These are phyloP conservation scores for Saccharomycopsis schoenii DNA, from an alignment of 805 yeast species.

Conservation along the genomic window DNA sequence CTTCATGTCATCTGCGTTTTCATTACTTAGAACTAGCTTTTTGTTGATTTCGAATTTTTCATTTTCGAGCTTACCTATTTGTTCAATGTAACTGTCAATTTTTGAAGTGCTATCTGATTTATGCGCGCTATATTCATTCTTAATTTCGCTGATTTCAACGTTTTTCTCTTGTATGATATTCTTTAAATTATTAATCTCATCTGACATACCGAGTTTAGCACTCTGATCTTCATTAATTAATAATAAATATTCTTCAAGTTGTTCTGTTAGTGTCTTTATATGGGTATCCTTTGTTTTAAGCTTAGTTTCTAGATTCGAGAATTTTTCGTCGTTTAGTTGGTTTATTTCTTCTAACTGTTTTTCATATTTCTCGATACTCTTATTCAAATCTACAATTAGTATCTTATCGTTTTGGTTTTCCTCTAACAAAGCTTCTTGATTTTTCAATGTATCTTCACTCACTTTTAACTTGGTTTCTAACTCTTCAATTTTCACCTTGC, in stretches of 20 bases:
- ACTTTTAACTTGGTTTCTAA: conserved; percentile 25
- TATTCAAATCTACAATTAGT: background rate
- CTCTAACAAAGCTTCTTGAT: background rate
- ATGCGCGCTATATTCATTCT: background rate
- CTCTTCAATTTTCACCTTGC: conserved; percentile 22
- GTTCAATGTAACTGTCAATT: background rate
- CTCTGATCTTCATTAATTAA: conserved; percentile 8
- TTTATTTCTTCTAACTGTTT: conserved; percentile 16
- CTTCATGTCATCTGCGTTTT: background rate
- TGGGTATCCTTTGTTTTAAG: conserved; percentile 23
- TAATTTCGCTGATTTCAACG: conserved; percentile 16
- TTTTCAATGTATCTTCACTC: background rate
- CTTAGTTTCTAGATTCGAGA: conserved; percentile 22
- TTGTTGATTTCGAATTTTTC: background rate
- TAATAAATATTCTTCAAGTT: conserved; percentile 30
- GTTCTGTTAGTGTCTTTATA: conserved; percentile 29
- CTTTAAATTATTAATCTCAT: conserved; percentile 5
- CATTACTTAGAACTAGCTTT: background rate
- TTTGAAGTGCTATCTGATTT: background rate
- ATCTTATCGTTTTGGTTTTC: background rate
- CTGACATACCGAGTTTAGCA: background rate
- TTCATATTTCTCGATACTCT: conserved; percentile 13
- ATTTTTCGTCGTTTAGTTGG: conserved; percentile 19
- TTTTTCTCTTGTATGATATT: conserved; percentile 21
- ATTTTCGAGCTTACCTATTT: background rate